These are phyloP conservation scores for Sphaerulina vaccinii DNA, from an alignment of 2,329 filamentous ascomycete species.

Conservation along the genomic window DNA sequence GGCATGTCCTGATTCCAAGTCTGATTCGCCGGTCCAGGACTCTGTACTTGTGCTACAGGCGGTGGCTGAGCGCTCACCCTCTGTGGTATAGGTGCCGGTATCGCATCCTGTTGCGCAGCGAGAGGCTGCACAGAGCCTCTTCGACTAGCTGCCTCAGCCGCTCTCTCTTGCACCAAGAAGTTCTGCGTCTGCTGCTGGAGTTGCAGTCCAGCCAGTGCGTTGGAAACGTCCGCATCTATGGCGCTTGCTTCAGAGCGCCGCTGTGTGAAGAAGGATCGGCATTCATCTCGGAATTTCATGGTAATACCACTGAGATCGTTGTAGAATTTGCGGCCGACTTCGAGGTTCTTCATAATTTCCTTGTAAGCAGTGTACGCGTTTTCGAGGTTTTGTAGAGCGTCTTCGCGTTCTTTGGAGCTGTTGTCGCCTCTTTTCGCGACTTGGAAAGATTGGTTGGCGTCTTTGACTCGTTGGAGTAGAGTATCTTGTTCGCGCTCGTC, in stretches of 20 bases:
- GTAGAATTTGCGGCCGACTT: slow-evolving; percentile 92
- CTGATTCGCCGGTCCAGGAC: slow-evolving; percentile 21
- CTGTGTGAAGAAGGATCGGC: slow-evolving; percentile 73
- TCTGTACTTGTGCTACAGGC: slow-evolving; percentile 28
- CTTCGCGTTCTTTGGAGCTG: slow-evolving; percentile 72
- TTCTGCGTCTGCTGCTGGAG: slow-evolving; percentile 47
- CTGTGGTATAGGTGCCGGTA: slow-evolving; percentile 55
- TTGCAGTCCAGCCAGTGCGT: slow-evolving; percentile 59
- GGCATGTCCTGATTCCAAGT: slow-evolving; percentile 40
- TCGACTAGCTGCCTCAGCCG: slow-evolving; percentile 30
- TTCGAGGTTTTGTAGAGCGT: slow-evolving; percentile 82
- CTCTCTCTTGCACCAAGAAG: slow-evolving; percentile 38
- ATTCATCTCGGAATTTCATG: slow-evolving; percentile 77
- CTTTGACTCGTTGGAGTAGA: slow-evolving; percentile 65
- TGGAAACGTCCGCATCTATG: slow-evolving; percentile 66
- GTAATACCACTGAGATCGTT: slow-evolving; percentile 92
- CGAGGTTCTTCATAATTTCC: slow-evolving; percentile 87
- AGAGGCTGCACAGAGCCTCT: slow-evolving; percentile 27
- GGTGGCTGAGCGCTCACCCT: slow-evolving; percentile 37
- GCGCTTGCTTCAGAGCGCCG: slow-evolving; percentile 76
- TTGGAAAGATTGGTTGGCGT: slow-evolving; percentile 76
- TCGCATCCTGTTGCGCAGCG: slow-evolving; percentile 36
- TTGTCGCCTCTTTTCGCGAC: slow-evolving; percentile 67
- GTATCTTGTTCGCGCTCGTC: slow-evolving; percentile 78
- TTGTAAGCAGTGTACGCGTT: slow-evolving; percentile 95